These are phyloP conservation scores for Persicaria maculosa DNA, from an alignment of 148 eudicot species.

Conservation along the genomic window DNA sequence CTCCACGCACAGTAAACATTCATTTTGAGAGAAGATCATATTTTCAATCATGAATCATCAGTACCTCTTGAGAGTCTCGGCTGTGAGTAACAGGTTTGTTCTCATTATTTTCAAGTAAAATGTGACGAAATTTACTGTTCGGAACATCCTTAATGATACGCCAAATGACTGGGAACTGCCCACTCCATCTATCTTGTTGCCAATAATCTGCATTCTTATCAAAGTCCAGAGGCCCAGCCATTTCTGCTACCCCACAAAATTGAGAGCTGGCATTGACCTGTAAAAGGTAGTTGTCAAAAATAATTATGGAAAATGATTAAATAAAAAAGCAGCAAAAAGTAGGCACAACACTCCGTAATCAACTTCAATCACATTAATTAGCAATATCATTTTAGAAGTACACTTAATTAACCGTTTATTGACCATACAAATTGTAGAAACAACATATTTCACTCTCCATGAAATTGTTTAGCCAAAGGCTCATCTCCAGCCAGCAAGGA, in stretches of 20 bases:
- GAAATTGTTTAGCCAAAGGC: background rate
- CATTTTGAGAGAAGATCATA: background rate
- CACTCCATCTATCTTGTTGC: conserved; percentile 99
- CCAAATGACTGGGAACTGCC: conserved; percentile 87
- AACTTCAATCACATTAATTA: background rate
- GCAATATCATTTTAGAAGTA: background rate
- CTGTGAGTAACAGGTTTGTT: conserved; percentile 98
- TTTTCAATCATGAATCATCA: background rate
- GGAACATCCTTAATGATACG: conserved; percentile 88
- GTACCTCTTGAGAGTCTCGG: conserved; percentile 97
- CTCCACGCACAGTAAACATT: background rate
- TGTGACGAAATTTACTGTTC: conserved; percentile 78
- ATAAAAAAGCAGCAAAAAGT: background rate
- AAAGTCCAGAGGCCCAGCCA: conserved; percentile 87
- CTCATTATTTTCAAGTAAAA: conserved; percentile 82
- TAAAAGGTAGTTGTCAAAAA: conserved; percentile 10
- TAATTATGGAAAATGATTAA: background rate
- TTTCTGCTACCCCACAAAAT: conserved; percentile 95
- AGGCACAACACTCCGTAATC: too few species aligned
- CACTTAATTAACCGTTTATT: background rate
- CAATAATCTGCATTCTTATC: conserved; percentile 82
- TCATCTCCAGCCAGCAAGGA: background rate
- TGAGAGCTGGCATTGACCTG: conserved; percentile 99
- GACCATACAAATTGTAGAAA: too few species aligned
- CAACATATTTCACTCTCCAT: too few species aligned